Evolutionary conservation across 371 early-diverging fungal species (phyloP).

Genomic region (Actinomortierella ambigua): DNA sequence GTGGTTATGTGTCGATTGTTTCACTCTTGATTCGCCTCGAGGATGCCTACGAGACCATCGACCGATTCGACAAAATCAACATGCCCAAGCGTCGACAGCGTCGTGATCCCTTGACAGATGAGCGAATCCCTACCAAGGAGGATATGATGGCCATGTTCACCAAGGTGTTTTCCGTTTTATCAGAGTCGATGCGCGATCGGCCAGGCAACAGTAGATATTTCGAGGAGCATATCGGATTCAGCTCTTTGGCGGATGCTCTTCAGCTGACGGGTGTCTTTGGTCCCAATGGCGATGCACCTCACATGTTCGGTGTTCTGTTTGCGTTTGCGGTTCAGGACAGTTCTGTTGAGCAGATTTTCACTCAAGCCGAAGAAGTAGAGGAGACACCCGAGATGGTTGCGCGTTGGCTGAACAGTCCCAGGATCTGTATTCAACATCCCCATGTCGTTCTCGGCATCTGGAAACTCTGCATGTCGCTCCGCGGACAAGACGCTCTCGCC

Average conservation of each 20-base stretch:
- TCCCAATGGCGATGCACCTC: constrained; percentile 41
- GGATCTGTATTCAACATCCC: constrained; percentile 54
- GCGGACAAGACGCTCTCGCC: constrained; percentile 49
- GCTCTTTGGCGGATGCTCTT: constrained; percentile 64
- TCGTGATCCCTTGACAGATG: constrained; percentile 31
- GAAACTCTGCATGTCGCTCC: constrained; percentile 51
- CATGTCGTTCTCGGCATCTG: constrained; percentile 62
- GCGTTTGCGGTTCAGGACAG: constrained; percentile 65
- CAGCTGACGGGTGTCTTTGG: constrained; percentile 62
- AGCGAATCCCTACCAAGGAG: constrained; percentile 35
- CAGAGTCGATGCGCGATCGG: constrained; percentile 64
- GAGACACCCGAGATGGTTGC: constrained; percentile 41
- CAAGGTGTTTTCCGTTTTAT: constrained; percentile 58
- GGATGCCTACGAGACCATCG: constrained; percentile 53
- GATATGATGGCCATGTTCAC: constrained; percentile 51
- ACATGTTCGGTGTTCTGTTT: constrained; percentile 66
- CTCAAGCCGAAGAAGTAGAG: constrained; percentile 26
- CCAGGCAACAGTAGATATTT: constrained; percentile 61
- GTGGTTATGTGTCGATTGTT: constrained; percentile 69
- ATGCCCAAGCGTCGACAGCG: constrained; percentile 30
- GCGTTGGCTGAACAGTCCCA: constrained; percentile 43
- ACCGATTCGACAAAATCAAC: constrained; percentile 25
- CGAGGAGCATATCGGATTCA: constrained; percentile 58
- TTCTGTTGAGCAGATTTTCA: constrained; percentile 53
- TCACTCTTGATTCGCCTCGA: constrained; percentile 69